Percentiles rank a stretch among this genome's conserved stretches.
These are phyloP conservation scores for Termitomyces sp. DNA, from an alignment of 768 basidiomycete genomes.

Conservation along the genomic window DNA sequence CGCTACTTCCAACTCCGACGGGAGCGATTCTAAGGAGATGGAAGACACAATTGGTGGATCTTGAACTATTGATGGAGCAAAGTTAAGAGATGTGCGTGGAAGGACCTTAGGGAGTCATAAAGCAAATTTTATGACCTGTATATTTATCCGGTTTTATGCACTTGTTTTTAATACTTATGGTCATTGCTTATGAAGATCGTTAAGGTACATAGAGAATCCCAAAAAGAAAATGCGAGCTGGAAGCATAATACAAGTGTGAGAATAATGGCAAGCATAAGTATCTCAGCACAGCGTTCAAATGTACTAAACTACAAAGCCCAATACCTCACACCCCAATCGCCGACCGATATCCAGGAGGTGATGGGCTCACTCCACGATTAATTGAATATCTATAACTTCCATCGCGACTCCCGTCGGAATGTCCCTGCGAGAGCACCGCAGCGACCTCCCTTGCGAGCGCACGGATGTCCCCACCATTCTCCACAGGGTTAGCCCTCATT, in stretches of 20 bases:
- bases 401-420: slow-evolving; percentile 1
- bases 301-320: neutral
- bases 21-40: too few species aligned
- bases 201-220: neutral
- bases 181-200: neutral
- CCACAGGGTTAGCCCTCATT: neutral
- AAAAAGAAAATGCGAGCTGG: neutral
- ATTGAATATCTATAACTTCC: slow-evolving; percentile 1
- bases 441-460: slow-evolving; percentile 25
- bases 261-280: neutral
- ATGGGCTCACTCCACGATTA: slow-evolving; percentile 3
- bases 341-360: slow-evolving; percentile 13
- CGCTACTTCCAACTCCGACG: too few species aligned
- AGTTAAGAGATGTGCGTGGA: neutral
- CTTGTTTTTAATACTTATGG: neutral
- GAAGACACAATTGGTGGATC: too few species aligned
- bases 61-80: neutral
- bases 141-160: neutral
- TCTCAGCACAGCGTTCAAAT: neutral
- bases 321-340: neutral
- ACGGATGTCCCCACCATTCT: slow-evolving; percentile 13
- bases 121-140: neutral
- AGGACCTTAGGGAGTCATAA: neutral
- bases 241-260: neutral
- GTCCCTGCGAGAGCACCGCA: slow-evolving; percentile 17